Evolutionary conservation across 2,329 filamentous ascomycete genomes (phyloP).

Genomic region (Chaetomium olivaceum): DNA sequence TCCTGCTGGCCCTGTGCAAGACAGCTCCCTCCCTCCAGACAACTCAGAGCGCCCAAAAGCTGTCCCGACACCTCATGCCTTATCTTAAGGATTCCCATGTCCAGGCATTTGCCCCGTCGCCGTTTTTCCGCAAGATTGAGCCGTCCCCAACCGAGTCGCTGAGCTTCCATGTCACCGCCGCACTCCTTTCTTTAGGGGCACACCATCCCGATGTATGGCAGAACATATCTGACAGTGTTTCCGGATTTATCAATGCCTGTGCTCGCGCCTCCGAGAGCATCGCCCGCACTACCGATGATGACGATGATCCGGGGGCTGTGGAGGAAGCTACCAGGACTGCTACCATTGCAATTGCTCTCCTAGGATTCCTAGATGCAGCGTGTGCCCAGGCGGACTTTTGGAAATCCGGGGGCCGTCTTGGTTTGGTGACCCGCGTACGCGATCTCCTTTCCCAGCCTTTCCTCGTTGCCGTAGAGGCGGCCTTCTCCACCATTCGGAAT

Average conservation of each 20-base stretch:
- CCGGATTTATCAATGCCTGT: conserved; percentile 72
- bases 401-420: conserved; percentile 70
- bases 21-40: conserved; percentile 75
- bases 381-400: conserved; percentile 80
- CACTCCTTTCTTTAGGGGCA: conserved; percentile 77
- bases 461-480: conserved; percentile 81
- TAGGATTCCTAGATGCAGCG: conserved; percentile 85
- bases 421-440: conserved; percentile 70
- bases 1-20: conserved; percentile 87
- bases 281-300: conserved; percentile 53
- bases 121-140: conserved; percentile 78
- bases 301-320: conserved; percentile 59
- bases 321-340: conserved; percentile 70
- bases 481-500: conserved; percentile 87
- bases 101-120: conserved; percentile 76
- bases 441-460: conserved; percentile 80
- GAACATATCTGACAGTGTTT: conserved; percentile 65
- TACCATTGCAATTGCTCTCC: conserved; percentile 78
- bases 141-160: conserved; percentile 88
- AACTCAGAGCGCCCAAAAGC: conserved; percentile 70
- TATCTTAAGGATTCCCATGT: conserved; percentile 84
- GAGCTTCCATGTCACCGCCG: conserved; percentile 74
- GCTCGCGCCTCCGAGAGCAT: conserved; percentile 58
- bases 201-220: conserved; percentile 70
- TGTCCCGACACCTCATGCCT: conserved; percentile 75